Percentiles rank a stretch among this genome's conserved stretches.
phyloP scores from a whole-genome alignment of 768 basidiomycete genomes.

The Tremella fuciformis region DNA sequence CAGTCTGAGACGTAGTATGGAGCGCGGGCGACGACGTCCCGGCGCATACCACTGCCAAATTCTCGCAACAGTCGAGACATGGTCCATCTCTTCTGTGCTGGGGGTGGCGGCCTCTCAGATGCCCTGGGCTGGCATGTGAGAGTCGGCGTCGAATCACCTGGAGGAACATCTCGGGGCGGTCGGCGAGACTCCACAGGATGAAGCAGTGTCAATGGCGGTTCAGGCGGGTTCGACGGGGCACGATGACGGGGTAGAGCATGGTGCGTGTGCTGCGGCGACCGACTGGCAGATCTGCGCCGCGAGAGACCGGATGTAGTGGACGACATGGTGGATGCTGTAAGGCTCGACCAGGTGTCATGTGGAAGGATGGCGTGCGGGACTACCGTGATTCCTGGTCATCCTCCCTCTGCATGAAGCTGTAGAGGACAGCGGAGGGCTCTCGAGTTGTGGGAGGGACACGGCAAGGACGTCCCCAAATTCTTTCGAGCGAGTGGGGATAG shows the following conservation, averaged over 20 bases:
- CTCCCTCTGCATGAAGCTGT: no score
- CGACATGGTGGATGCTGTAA: neutral
- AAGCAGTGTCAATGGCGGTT: constrained; percentile 31
- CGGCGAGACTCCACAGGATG: constrained; percentile 21
- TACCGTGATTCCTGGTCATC: no score
- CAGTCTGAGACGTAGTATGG: constrained; percentile 86
- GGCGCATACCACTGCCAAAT: constrained; percentile 60
- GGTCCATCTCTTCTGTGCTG: neutral
- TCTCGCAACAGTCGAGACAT: constrained; percentile 12
- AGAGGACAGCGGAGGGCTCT: no score
- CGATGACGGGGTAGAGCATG: constrained; percentile 13
- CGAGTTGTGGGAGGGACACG: no score
- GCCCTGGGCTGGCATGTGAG: neutral
- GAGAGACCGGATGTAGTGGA: no score
- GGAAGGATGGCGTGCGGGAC: no score
- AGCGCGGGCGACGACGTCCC: constrained; percentile 66
- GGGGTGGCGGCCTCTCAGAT: neutral
- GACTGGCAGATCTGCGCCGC: neutral
- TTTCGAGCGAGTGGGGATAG: no score
- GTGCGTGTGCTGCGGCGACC: constrained; percentile 5
- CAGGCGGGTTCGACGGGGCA: constrained; percentile 29
- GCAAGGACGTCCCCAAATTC: no score
- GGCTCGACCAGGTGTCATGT: neutral
- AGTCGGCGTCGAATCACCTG: neutral
- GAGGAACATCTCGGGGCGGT: neutral